These are phyloP conservation scores for Pinus taeda DNA, from an alignment of 75 land plant genomes.

Conservation along the genomic window DNA sequence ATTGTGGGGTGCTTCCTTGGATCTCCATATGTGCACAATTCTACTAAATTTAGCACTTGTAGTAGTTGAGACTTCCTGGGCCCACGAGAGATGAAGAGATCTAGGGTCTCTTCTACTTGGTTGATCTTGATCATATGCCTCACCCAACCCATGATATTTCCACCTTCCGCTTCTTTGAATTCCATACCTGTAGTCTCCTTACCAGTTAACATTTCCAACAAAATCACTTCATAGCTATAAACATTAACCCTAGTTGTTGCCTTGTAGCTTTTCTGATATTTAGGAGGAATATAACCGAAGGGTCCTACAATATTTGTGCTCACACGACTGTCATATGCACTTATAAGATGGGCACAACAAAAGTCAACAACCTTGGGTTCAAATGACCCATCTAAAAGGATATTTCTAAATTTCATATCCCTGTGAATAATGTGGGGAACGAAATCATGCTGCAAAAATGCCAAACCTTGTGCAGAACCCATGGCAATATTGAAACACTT, in stretches of 20 bases:
- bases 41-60: constrained; percentile 37
- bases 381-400: constrained; percentile 49
- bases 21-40: constrained; percentile 46
- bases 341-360: constrained; percentile 61
- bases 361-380: constrained; percentile 72
- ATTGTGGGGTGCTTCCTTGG: constrained; percentile 63
- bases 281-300: constrained; percentile 69
- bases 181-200: constrained; percentile 66
- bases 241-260: constrained; percentile 68
- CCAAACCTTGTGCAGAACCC: constrained; percentile 60
- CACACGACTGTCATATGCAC: constrained; percentile 73
- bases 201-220: constrained; percentile 68
- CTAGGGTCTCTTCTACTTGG: constrained; percentile 36
- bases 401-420: constrained; percentile 79
- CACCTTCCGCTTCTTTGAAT: constrained; percentile 57
- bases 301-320: constrained; percentile 75
- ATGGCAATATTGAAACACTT: constrained; percentile 47
- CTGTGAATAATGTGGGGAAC: constrained; percentile 69
- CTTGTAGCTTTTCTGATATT: constrained; percentile 52
- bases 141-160: constrained; percentile 78
- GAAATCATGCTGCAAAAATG: constrained; percentile 69
- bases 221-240: constrained; percentile 61
- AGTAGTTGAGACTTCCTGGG: constrained; percentile 48
- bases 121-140: constrained; percentile 36
- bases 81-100: constrained; percentile 24